These are phyloP conservation scores for Plasmodium gonderi DNA, from an alignment of 169 alveolate genomes.

Conservation along the genomic window DNA sequence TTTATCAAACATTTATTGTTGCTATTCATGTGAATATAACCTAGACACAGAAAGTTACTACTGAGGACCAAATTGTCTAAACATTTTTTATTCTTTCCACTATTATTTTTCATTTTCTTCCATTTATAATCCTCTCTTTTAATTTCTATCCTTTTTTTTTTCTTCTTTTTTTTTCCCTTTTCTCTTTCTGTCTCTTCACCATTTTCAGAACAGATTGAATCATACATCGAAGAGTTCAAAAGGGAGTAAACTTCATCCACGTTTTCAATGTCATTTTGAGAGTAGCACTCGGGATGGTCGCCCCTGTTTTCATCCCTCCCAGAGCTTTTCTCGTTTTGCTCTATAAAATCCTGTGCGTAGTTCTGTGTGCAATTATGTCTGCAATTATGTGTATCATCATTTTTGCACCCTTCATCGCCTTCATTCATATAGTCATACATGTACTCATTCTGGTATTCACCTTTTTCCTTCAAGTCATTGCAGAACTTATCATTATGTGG, in stretches of 20 bases:
- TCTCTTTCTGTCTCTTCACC: background rate
- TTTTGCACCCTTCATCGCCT: background rate
- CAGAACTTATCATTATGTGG: background rate
- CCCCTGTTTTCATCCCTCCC: background rate
- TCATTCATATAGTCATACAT: background rate
- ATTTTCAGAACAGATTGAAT: constrained; percentile 10
- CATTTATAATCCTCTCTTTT: background rate
- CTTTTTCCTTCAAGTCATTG: background rate
- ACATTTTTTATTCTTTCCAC: constrained; percentile 17
- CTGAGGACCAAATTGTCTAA: constrained; percentile 61
- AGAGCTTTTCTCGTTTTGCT: background rate
- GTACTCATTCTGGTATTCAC: background rate
- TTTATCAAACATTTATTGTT: constrained; percentile 32
- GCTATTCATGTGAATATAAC: constrained; percentile 63
- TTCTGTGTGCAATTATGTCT: background rate
- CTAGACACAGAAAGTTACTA: constrained; percentile 56
- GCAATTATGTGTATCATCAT: background rate
- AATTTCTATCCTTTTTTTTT: background rate
- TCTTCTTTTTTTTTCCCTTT: background rate
- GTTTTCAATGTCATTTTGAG: background rate
- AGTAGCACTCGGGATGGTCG: background rate
- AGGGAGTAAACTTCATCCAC: constrained; percentile 20
- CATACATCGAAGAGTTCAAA: constrained; percentile 1
- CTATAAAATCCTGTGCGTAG: background rate
- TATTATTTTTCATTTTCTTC: background rate